Conservation (phyloP, 1,139 yeast species). For the Yamadazyma songkhlaensis region DNA sequence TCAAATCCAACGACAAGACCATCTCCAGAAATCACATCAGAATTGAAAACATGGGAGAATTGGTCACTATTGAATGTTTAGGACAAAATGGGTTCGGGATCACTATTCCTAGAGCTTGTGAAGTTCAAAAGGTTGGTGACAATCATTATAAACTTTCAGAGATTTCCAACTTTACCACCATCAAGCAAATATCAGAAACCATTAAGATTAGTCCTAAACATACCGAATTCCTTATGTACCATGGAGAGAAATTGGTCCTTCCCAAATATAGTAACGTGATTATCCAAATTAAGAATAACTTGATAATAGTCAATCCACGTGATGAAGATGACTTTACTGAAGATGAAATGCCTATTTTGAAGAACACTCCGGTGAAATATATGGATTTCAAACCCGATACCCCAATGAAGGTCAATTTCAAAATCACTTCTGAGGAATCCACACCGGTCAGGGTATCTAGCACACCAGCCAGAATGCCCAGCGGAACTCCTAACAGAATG, state of each 20-base stretch:
- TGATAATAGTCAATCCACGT: conserved; percentile 53
- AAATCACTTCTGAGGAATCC: conserved; percentile 21
- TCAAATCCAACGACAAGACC: conserved; percentile 52
- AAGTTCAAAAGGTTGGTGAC: conserved; percentile 27
- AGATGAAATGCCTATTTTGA: conserved; percentile 28
- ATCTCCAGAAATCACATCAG: conserved; percentile 68
- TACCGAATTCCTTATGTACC: conserved; percentile 57
- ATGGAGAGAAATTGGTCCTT: conserved; percentile 52
- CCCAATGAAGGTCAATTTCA: conserved; percentile 17
- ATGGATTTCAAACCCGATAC: conserved; percentile 13
- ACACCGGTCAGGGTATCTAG: too few relatives aligned
- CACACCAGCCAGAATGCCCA: too few relatives aligned
- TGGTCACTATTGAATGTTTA: conserved; percentile 48
- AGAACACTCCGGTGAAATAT: conserved; percentile 5
- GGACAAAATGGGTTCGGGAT: conserved; percentile 73
- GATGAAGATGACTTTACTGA: conserved; percentile 44
- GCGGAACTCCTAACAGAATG: conserved; percentile 2
- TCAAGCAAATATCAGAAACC: conserved; percentile 25
- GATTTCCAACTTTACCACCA: conserved; percentile 15
- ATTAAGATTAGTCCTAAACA: conserved; percentile 40
- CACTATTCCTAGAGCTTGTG: conserved; percentile 51
- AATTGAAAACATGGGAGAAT: conserved; percentile 20
- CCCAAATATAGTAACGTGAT: conserved; percentile 57
- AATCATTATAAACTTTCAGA: conserved; percentile 34
- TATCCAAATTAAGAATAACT: conserved; percentile 60